Evolutionary conservation across 345 rosid genomes (phyloP), one percentile per base, ranked within the genome.

Genomic region (Aquilaria sinensis): DNA sequence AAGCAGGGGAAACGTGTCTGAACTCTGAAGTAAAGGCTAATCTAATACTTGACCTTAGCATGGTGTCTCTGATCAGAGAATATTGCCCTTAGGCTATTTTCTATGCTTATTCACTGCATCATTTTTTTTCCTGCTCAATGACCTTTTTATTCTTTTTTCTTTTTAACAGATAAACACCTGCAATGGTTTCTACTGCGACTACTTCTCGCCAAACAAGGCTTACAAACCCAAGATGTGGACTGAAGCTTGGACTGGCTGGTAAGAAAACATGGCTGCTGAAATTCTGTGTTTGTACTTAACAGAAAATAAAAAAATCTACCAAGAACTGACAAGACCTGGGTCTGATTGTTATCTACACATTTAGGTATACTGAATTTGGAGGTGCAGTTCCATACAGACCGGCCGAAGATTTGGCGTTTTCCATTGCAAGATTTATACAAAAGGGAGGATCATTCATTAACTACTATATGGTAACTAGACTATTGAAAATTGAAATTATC

Each of bases 151-250:
- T 56, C 6, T 61, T 6, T 73, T 37, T 47, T 67, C 31, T 9
- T 56, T 56, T 56, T 45, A 31, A 77, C 74, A 94, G 99, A 90
- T 94, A 64, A 94, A 94, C 56, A 70, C 96, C 70, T 94, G 99
- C 87, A 90, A 94, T 76, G 99, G 97, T 54, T 94, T 90, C 81
- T 94, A 94, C 73, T 94, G 99, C 10, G 97, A 94, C 33, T 88
- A 94, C 77, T 94, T 90, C 78, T 83, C 96, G 31, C 97, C 99
- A 3, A 94, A 90, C 87, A 94, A 90, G 76, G 83, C 76, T 46
- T 86, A 90, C 77, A 94, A 94, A 68, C 99, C 99, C 23, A 90
- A 94, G 82, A 86, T 94, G 90, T 94, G 99, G 99, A 94, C 99
- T 3, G 97, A 94, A 78, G 97, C 96, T 61, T 94, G 99, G 99